Evolutionary conservation across 2,329 filamentous ascomycete genomes (phyloP), one percentile per base, ranked within the genome.

Genomic region (Sphaerostilbella broomeana): DNA sequence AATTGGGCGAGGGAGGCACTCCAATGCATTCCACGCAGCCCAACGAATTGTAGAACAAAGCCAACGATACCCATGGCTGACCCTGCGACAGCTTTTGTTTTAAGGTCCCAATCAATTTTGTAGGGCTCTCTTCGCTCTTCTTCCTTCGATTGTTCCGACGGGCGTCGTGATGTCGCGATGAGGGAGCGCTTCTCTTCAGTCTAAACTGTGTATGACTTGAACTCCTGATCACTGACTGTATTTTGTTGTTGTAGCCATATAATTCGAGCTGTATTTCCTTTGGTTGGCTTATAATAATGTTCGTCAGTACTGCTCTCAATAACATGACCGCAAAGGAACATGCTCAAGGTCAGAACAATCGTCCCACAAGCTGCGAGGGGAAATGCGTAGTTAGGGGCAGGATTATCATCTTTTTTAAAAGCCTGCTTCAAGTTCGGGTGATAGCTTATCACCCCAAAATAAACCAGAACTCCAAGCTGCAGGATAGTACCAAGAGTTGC

Each of bases 291-390:
- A 13, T 52, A 57, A 4, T 17, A 36, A 0, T 28, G 42, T 43
- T 63, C 56, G 2, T 18, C 17, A 0, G 59, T 60, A 28, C 56
- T 58, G 7, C 31, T 37, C 16, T 62, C 55, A 3, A 64, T 53
- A 2, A 62, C 53, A 30, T 53, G 50, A 0, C 51, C 49, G 35
- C 59, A 64, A 2, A 60, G 25, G 0, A 58, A 25, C 26, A 63
- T 47, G 0, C 59, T 58, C 1, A 42, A 1, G 0, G 53, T 45
- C 10, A 64, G 27, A 1, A 57, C 1, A 0, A 55, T 0, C 0
- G 58, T 63, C 2, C 61, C 60, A 6, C 29, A 11, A 0, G 45
- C 43, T 3, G 49, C 50, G n/a, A 51, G 49, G 2, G 53, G 51
- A 31, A 51, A 56, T 0, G 59, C 52, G 21, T 58, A 54, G 2